Percentiles rank a stretch among this genome's conserved stretches.
These are phyloP conservation scores for Spencermartinsiella europaea DNA, from an alignment of 805 yeast species.

Conservation along the genomic window DNA sequence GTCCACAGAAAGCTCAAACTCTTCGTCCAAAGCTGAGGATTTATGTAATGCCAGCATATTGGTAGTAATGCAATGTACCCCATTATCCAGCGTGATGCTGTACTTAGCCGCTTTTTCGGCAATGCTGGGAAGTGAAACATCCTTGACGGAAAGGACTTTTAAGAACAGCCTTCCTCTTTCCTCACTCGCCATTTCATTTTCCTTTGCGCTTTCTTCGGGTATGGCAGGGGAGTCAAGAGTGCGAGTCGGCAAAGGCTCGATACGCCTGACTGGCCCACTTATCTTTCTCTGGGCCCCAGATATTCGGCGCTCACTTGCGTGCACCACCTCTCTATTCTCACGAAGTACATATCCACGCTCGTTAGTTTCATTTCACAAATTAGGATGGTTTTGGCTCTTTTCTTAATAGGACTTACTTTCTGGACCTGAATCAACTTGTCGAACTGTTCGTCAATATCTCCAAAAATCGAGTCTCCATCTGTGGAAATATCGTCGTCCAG, in stretches of 20 bases:
- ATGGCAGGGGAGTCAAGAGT: background rate
- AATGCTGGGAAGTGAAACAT: slow-evolving; percentile 42
- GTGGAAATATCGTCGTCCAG: slow-evolving; percentile 10
- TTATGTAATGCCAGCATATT: slow-evolving; percentile 37
- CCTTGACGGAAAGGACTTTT: slow-evolving; percentile 19
- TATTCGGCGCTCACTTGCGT: slow-evolving; percentile 18
- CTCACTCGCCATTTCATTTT: slow-evolving; percentile 12
- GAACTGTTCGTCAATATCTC: slow-evolving; percentile 23
- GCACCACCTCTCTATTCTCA: slow-evolving; percentile 19
- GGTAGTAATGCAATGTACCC: slow-evolving; percentile 70
- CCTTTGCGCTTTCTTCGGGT: slow-evolving; percentile 1
- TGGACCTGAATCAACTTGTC: slow-evolving; percentile 21
- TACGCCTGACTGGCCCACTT: slow-evolving; percentile 20
- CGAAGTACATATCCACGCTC: slow-evolving; percentile 23
- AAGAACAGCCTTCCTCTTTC: slow-evolving; percentile 26
- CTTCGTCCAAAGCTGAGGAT: slow-evolving; percentile 50
- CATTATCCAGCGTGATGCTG: slow-evolving; percentile 60
- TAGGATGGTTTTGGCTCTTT: background rate
- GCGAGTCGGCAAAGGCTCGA: background rate
- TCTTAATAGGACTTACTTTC: slow-evolving; percentile 13
- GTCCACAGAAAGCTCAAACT: slow-evolving; percentile 69
- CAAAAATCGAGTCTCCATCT: slow-evolving; percentile 20
- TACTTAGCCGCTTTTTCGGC: slow-evolving; percentile 37
- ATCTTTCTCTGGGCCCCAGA: slow-evolving; percentile 13
- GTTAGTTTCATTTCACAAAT: background rate